Base-by-base conservation (phyloP, 2,329 filamentous ascomycete species). In the Clarireedia sp. region DNA sequence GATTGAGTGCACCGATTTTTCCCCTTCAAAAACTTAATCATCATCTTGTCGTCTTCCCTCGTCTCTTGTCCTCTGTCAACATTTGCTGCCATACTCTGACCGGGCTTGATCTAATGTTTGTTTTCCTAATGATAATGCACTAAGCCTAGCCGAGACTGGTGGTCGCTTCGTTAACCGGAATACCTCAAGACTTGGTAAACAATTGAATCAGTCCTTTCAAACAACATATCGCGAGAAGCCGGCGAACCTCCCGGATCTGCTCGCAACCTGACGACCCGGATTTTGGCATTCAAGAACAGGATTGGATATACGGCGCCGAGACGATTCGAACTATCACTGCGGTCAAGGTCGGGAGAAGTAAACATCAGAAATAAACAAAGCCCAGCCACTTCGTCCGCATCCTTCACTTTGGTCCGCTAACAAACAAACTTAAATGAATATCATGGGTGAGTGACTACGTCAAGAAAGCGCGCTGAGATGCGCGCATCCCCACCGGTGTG, bases 381-480 rank as follows among this genome's bases (percentile, higher is more conserved):
- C 62, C 59, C 62, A 62, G 57, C 61, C 60, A 59, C 60, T 51
- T 47, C 45, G 57, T 48, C 52, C 45, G 23, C 17, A 24, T 40
- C 52, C 38, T 50, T 43, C 38, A 43, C 33, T 54, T 24, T 37
- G 37, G 40, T 54, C 24, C 36, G 48, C 36, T 26, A 54, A 47
- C 29, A 36, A 54, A 54, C 45, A 54, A 54, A 46, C 46, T 47
- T 44, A 37, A 51, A 48, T 57, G 50, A 29, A 57, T 23, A 61
- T 51, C n/a, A 67, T 68, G 64, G 64, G 66, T 66, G 51, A 62
- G 65, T 63, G 19, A 38, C 45, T 46, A 38, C 37, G 17, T 17
- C 44, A 19, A 56, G 21, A 54, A 17, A 19, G 40, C 47, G 37
- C 55, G 48, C 53, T 48, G 10, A 44, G 24, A 21, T 52, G 43